Percentiles rank a stretch among this genome's conserved stretches.
These are phyloP conservation scores for Microascus cirrosus DNA, from an alignment of 2,329 filamentous ascomycete species.

Conservation along the genomic window DNA sequence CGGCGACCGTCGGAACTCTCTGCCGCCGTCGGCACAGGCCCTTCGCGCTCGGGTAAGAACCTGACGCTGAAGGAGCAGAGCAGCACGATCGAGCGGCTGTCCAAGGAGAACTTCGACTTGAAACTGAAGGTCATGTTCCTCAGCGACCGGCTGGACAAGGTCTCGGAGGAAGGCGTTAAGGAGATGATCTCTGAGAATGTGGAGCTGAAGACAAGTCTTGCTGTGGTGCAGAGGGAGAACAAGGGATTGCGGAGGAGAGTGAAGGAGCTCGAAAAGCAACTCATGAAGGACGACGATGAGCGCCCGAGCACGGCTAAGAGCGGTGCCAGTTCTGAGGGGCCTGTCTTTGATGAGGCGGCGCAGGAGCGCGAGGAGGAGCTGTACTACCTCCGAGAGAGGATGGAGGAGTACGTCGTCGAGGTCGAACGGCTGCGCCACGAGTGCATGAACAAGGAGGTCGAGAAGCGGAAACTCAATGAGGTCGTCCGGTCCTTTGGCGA, in stretches of 20 bases:
- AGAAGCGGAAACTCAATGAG: slow-evolving; percentile 78
- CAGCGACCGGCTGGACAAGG: slow-evolving; percentile 81
- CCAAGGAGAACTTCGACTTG: slow-evolving; percentile 96
- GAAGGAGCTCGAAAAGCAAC: slow-evolving; percentile 75
- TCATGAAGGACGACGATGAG: slow-evolving; percentile 55
- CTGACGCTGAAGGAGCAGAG: slow-evolving; percentile 95
- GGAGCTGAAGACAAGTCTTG: slow-evolving; percentile 80
- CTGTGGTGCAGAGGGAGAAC: slow-evolving; percentile 83
- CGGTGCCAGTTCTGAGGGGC: slow-evolving; percentile 44
- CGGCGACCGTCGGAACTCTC: slow-evolving; percentile 35
- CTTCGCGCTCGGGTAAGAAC: slow-evolving; percentile 50
- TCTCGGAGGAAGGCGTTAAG: slow-evolving; percentile 92
- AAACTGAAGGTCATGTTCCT: slow-evolving; percentile 98
- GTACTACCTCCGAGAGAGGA: slow-evolving; percentile 68
- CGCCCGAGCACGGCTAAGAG: slow-evolving; percentile 50
- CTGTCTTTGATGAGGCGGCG: slow-evolving; percentile 46
- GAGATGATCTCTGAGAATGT: slow-evolving; percentile 98
- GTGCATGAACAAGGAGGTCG: slow-evolving; percentile 65
- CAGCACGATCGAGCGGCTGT: slow-evolving; percentile 88
- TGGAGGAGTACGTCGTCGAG: slow-evolving; percentile 74
- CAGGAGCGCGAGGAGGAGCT: slow-evolving; percentile 77
- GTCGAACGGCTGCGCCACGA: slow-evolving; percentile 76
- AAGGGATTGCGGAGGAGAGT: slow-evolving; percentile 70
- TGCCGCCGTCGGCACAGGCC: slow-evolving; percentile 33
- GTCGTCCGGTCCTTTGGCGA: slow-evolving; percentile 50